Base-by-base conservation (phyloP, 768 basidiomycete species). In the Termitomyces sp. region DNA sequence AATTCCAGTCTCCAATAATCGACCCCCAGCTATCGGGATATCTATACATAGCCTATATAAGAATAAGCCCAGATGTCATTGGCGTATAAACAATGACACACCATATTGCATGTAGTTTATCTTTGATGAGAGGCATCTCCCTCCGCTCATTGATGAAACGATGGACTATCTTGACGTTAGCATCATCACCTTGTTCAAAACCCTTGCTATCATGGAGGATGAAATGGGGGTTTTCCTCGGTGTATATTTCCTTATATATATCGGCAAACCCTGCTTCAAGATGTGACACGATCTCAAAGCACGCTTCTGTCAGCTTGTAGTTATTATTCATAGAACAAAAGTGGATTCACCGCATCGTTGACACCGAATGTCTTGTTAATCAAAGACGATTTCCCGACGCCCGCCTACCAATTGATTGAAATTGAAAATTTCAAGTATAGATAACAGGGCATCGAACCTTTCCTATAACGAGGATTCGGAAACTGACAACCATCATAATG, bases 21-120 rank as follows among this genome's bases (percentile, higher is more conserved):
- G 64, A 20, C 56, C 63, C 15, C 60, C 65, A n/a, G 59, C 61
- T 22, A 40, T 50, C 1, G 70, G 70, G 3, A 66, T 65, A 47
- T 64, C 57, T 11, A 68, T 58, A 56, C 70, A 72, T 11, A 69
- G 44, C 70, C 70, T 72, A 23, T 2, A 27, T 11, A 25, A 10
- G 10, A 31, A 11, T 40, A 16, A 42, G 5, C 13, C 22, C 20
- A 11, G 25, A 40, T 11, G 7, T 15, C 40, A 31, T 16, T n/a
- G 9, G 23, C 33, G 39, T 38, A 33, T 1, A 2, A 16, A 10
- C 42, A 53, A 11, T 23, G 7, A 35, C 62, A 29, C 49, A 67
- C 70, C 66, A 71, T 15, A 69, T 57, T 12, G 66, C 69, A 50
- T 71, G 70, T 3, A 71, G 53, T 33, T 59, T 61, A 25, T 71